A percentile compares a stretch with the other conserved stretches of the same genome.
phyloP scores from a whole-genome alignment of 23 red algal genomes.

The Gracilaria domingensis region DNA sequence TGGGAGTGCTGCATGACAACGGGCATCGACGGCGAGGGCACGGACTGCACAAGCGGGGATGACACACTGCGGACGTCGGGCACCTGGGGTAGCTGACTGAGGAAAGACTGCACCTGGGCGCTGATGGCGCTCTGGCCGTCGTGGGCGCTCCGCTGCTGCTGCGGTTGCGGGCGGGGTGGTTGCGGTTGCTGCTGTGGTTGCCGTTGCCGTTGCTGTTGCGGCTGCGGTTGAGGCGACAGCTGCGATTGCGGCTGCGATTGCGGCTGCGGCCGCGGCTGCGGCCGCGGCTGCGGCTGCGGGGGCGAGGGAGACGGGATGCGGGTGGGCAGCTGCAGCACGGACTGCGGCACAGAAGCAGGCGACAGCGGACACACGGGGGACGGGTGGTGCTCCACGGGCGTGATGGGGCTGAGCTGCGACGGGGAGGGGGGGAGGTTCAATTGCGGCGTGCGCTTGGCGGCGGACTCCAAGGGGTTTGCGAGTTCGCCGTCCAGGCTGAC shows the following conservation, averaged over 20 bases:
- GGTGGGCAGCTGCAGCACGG: background rate
- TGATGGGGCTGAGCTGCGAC: background rate
- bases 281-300: background rate
- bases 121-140: background rate
- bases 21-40: background rate
- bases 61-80: background rate
- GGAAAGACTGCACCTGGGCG: background rate
- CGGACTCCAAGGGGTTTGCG: background rate
- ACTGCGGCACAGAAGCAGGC: background rate
- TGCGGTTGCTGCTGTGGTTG: background rate
- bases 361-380: background rate
- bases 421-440: background rate
- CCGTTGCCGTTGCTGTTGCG: background rate
- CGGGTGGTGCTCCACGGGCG: background rate
- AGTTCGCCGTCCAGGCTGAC: constrained; percentile 59
- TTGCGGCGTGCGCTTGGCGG: background rate
- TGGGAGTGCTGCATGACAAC: background rate
- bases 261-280: background rate
- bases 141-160: background rate
- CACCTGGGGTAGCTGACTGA: background rate
- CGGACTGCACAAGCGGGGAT: background rate
- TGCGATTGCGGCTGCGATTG: background rate
- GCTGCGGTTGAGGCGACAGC: background rate
- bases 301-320: background rate
- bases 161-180: background rate